phyloP scores from a whole-genome alignment of 768 basidiomycete species.

The Auriscalpium vulgare region DNA sequence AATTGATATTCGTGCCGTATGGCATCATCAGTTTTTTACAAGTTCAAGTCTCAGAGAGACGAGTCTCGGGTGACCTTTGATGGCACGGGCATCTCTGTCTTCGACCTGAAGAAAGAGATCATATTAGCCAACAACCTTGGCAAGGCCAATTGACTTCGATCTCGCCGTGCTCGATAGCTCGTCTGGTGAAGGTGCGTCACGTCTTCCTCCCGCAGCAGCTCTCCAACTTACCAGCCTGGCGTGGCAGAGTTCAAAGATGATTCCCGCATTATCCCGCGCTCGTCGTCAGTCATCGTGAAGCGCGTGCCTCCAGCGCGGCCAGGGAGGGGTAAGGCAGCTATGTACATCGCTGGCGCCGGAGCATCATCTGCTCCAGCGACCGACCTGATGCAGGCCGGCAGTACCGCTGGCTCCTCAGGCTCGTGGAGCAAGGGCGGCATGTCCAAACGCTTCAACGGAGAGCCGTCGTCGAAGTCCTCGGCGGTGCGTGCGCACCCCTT shows the following conservation, averaged over 20 bases:
- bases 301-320: conserved; percentile 77
- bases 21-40: conserved; percentile 97
- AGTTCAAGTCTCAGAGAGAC: conserved; percentile 91
- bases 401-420: conserved; percentile 16
- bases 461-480: conserved; percentile 15
- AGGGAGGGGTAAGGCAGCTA: conserved; percentile 74
- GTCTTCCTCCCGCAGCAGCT: not conserved
- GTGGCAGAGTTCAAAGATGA: conserved; percentile 84
- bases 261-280: conserved; percentile 83
- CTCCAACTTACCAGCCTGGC: not conserved
- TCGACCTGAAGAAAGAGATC: conserved; percentile 98
- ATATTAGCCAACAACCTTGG: conserved; percentile 93
- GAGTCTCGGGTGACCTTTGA: conserved; percentile 97
- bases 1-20: conserved; percentile 29
- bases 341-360: conserved; percentile 55
- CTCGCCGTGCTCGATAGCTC: conserved; percentile 78
- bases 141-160: conserved; percentile 97
- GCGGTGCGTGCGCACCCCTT: not conserved
- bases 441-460: conserved; percentile 86
- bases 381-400: conserved; percentile 19
- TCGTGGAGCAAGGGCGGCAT: conserved; percentile 62
- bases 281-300: conserved; percentile 89
- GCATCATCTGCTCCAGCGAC: conserved; percentile 38
- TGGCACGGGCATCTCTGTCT: conserved; percentile 97
- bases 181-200: conserved; percentile 73